A percentile compares a stretch with the other conserved stretches of the same genome.
These are phyloP conservation scores for Helicocarpus griseus DNA, from an alignment of 2,329 filamentous ascomycete species.

Conservation along the genomic window DNA sequence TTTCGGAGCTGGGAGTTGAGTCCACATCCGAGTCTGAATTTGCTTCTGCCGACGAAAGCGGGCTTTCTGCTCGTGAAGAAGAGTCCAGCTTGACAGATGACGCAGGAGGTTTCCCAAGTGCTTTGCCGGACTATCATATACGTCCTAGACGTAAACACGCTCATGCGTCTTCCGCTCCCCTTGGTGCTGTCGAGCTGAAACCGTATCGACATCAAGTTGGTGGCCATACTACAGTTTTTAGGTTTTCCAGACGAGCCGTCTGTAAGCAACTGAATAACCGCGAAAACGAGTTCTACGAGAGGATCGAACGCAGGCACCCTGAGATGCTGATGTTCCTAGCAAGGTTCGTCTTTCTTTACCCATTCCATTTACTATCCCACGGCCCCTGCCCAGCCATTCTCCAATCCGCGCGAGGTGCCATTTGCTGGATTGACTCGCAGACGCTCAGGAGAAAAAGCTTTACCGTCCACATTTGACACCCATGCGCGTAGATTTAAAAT, in stretches of 20 bases:
- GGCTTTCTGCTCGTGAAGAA: slow-evolving; percentile 36
- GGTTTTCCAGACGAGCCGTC: slow-evolving; percentile 87
- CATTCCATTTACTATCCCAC: slow-evolving; percentile 6
- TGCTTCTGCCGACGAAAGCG: slow-evolving; percentile 34
- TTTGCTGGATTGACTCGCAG: no score
- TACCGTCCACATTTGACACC: not conserved
- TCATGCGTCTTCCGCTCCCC: slow-evolving; percentile 38
- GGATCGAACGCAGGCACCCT: slow-evolving; percentile 81
- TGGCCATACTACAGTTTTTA: slow-evolving; percentile 90
- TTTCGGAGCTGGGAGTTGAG: slow-evolving; percentile 28
- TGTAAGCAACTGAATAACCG: slow-evolving; percentile 98
- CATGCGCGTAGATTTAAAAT: not conserved
- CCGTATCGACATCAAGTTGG: slow-evolving; percentile 97
- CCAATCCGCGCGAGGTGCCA: no score
- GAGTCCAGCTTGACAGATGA: slow-evolving; percentile 48
- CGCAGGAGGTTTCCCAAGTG: slow-evolving; percentile 39
- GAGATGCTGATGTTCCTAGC: slow-evolving; percentile 85
- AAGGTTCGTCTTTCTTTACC: slow-evolving; percentile 47
- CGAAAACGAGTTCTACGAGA: slow-evolving; percentile 98
- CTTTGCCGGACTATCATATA: slow-evolving; percentile 30
- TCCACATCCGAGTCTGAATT: slow-evolving; percentile 38
- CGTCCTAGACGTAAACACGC: slow-evolving; percentile 22
- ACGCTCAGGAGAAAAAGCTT: no score
- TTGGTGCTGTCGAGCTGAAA: slow-evolving; percentile 89
- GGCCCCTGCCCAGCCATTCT: no score